Base-by-base conservation (phyloP, 2,329 filamentous ascomycete genomes). In the Coccinonectria pachysandricola region DNA sequence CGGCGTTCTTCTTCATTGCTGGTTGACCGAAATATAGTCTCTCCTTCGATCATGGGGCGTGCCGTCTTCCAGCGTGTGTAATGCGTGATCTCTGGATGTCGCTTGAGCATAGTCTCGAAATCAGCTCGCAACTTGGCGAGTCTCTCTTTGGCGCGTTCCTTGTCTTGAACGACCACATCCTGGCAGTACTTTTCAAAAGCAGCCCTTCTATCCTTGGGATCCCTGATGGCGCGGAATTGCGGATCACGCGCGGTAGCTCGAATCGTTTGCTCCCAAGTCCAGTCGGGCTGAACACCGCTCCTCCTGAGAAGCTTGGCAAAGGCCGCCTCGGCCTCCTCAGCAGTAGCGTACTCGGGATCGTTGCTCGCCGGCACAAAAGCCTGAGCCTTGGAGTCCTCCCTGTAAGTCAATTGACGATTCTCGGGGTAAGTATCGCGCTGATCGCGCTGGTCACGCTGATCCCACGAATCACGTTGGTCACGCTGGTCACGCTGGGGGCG, bases 61-160 rank as follows among this genome's bases (percentile, higher is more conserved):
- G 88, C 91, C 10, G 85, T 95, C 68, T 86, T 93, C 91, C 91
- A 98, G 35, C 86, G 80, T 21, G 88, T 95, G 56, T 92, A 95
- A 54, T 95, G 76, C 56, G 87, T 91, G 57, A 98, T 96, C 56
- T 98, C 91, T 35, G 87, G 86, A 54, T 98, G 88, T 40, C 86
- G 87, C 58, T 80, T 85, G 41, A 98, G 71, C 91, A 98, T 98
- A 29, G 79, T 87, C 42, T 81, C 80, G 57, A 98, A 98, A 64
- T 96, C 91, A 55, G 82, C 71, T 47, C 86, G 83, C 49, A 96
- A 69, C 63, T 95, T 96, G 45, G 83, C 70, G 54, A 93, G 69
- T 51, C 91, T 79, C 59, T 96, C 88, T 57, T 93, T 88, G 50
- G 87, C 87, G 43, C 82, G 81, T 55, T 92, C 85, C 63, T 92